Percentiles rank a stretch among this genome's conserved stretches.
Evolutionary conservation across 2,329 filamentous ascomycete species (phyloP).

Genomic region (Aspergillus pseudoterreus): DNA sequence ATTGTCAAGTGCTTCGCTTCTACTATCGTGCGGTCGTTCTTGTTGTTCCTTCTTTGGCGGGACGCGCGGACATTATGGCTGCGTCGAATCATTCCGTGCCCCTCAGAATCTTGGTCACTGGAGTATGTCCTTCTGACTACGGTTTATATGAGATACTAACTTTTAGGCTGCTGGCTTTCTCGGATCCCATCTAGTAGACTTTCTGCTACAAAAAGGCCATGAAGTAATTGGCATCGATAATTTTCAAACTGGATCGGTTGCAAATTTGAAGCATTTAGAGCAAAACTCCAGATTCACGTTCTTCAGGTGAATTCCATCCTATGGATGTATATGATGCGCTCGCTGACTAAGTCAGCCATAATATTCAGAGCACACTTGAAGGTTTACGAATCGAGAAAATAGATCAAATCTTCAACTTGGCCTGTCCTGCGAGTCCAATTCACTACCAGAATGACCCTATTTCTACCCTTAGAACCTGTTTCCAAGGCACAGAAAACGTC

Average conservation of each 20-base stretch:
- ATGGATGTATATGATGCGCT: background rate
- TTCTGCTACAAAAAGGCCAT: conserved; percentile 11
- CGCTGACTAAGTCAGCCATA: conserved; percentile 6
- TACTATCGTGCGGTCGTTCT: too few relatives aligned
- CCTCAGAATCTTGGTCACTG: too few relatives aligned
- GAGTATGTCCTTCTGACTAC: too few relatives aligned
- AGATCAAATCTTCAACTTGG: conserved; percentile 23
- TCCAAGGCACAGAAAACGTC: conserved; percentile 30
- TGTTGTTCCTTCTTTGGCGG: too few relatives aligned
- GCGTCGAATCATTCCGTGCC: too few relatives aligned
- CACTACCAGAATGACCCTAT: conserved; percentile 31
- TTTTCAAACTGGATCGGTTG: conserved; percentile 11
- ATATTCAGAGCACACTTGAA: conserved; percentile 10
- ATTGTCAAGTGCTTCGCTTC: too few relatives aligned
- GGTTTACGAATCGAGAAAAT: conserved; percentile 22
- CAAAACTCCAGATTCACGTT: conserved; percentile 8
- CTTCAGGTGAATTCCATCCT: conserved; percentile 2
- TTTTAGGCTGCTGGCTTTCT: conserved; percentile 14
- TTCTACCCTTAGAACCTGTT: conserved; percentile 28
- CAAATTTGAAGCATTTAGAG: conserved; percentile 10
- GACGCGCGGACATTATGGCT: too few relatives aligned
- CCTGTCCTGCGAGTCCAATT: conserved; percentile 30
- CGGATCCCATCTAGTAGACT: conserved; percentile 15
- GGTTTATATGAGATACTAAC: too few relatives aligned
- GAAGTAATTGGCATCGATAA: conserved; percentile 14